A percentile compares a stretch with the other conserved stretches of the same genome.
Conservation (phyloP, 2,329 filamentous ascomycete genomes). For the Pyricularia sp. region DNA sequence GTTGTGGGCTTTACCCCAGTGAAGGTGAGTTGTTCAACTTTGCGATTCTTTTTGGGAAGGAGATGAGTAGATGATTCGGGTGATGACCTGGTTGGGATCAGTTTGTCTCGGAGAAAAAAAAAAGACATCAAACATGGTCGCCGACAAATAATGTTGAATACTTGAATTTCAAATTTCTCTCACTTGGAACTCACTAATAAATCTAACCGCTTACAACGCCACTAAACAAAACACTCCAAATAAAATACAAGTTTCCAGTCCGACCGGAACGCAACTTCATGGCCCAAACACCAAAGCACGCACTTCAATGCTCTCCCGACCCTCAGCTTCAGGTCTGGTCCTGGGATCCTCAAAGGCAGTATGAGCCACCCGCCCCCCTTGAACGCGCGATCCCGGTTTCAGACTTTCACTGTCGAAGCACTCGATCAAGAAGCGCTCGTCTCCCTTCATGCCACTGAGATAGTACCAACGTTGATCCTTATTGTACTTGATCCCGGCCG, state of each 20-base stretch:
- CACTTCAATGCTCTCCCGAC: slow-evolving; percentile 81
- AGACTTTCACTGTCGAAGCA: slow-evolving; percentile 56
- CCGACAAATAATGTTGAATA: neutral
- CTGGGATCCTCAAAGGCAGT: slow-evolving; percentile 68
- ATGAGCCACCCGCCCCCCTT: slow-evolving; percentile 50
- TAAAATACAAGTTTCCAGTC: neutral
- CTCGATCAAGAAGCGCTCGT: slow-evolving; percentile 63
- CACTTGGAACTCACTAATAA: neutral
- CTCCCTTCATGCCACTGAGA: slow-evolving; percentile 61
- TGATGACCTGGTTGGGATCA: neutral
- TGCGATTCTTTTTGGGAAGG: neutral
- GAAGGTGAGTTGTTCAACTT: neutral
- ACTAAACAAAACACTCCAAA: neutral
- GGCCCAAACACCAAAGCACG: slow-evolving; percentile 60
- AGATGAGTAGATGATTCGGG: neutral
- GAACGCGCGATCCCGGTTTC: neutral
- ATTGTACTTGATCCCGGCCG: slow-evolving; percentile 52
- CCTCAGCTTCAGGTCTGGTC: slow-evolving; percentile 54
- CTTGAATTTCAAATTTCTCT: neutral
- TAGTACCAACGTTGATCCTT: slow-evolving; percentile 62
- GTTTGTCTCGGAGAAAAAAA: neutral
- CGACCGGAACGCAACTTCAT: neutral
- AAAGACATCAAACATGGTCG: neutral
- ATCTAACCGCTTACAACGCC: neutral
- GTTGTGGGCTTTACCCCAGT: neutral